A percentile compares a stretch with the other conserved stretches of the same genome.
These are phyloP conservation scores for Escallonia herrerae DNA, from an alignment of 129 eudicot genomes.

Conservation along the genomic window DNA sequence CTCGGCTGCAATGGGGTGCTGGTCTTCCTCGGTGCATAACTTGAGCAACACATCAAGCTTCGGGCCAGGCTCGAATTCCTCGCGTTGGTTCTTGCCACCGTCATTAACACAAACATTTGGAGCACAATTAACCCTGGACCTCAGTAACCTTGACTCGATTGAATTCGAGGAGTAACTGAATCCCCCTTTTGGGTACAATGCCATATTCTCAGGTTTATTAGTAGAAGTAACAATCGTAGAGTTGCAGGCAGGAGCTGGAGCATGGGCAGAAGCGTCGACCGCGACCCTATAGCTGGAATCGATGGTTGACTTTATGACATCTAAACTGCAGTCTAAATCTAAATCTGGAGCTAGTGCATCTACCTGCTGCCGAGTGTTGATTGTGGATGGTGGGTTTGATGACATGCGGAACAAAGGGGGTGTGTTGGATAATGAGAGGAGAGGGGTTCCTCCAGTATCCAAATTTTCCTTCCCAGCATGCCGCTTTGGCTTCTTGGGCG, in stretches of 20 bases:
- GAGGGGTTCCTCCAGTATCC: background rate
- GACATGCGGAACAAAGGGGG: no score
- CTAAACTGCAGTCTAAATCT: conserved; percentile 25
- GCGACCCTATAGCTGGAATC: conserved; percentile 3
- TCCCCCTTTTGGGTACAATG: conserved; percentile 12
- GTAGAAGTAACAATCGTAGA: no score
- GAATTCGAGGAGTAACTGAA: conserved; percentile 28
- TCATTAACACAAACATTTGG: conserved; percentile 33
- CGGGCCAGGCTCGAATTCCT: conserved; percentile 39
- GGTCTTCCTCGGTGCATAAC: conserved; percentile 49
- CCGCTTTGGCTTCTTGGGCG: conserved; percentile 41
- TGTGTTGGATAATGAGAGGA: no score
- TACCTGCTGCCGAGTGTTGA: no score
- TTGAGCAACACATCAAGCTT: conserved; percentile 64
- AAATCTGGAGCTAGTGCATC: conserved; percentile 9
- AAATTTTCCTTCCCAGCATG: conserved; percentile 40
- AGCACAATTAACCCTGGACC: conserved; percentile 11
- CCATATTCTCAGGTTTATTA: background rate
- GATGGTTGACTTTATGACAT: conserved; percentile 28
- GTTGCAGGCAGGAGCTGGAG: no score
- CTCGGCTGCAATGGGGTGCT: background rate
- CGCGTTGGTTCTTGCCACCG: conserved; percentile 17
- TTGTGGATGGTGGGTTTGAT: no score
- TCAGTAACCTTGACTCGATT: conserved; percentile 40
- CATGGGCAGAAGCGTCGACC: no score